A percentile compares a stretch with the other conserved stretches of the same genome.
Conservation (phyloP, 2,329 filamentous ascomycete species). For the Alternaria brassicae region DNA sequence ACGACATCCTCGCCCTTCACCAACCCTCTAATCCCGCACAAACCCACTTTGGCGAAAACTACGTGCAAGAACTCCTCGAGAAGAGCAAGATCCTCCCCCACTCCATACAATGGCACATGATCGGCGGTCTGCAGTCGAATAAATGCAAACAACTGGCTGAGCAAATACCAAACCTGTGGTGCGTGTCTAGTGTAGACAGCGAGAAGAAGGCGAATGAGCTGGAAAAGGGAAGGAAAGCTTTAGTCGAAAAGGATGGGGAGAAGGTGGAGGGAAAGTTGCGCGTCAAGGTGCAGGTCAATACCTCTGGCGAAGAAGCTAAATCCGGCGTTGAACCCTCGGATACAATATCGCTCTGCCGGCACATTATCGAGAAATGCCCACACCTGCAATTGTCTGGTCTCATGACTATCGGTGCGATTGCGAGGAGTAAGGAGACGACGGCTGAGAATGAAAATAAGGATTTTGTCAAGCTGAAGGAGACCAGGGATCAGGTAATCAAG, state of each 20-base stretch:
- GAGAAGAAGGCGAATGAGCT: constrained; percentile 86
- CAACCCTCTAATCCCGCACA: constrained; percentile 59
- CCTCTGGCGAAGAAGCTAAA: constrained; percentile 85
- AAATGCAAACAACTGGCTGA: constrained; percentile 87
- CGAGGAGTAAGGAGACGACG: constrained; percentile 74
- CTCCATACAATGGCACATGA: constrained; percentile 92
- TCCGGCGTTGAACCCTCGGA: constrained; percentile 76
- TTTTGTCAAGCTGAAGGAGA: constrained; percentile 72
- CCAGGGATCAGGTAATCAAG: constrained; percentile 72
- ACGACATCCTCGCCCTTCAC: constrained; percentile 87
- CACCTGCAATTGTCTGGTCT: constrained; percentile 78
- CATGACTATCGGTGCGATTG: constrained; percentile 98
- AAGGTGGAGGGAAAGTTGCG: constrained; percentile 57
- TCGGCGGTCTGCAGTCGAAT: constrained; percentile 90
- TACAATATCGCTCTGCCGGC: constrained; percentile 70
- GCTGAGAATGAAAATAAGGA: constrained; percentile 88
- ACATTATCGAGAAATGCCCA: constrained; percentile 74
- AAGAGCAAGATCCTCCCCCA: constrained; percentile 82
- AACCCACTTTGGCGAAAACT: constrained; percentile 94
- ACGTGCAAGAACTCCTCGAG: constrained; percentile 78
- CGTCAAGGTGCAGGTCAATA: constrained; percentile 94
- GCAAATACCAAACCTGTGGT: constrained; percentile 86
- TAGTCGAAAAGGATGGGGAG: constrained; percentile 48
- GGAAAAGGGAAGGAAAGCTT: constrained; percentile 74
- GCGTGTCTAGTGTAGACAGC: constrained; percentile 88